These are phyloP conservation scores for Centaurea solstitialis DNA, from an alignment of 129 eudicot genomes.

Conservation along the genomic window DNA sequence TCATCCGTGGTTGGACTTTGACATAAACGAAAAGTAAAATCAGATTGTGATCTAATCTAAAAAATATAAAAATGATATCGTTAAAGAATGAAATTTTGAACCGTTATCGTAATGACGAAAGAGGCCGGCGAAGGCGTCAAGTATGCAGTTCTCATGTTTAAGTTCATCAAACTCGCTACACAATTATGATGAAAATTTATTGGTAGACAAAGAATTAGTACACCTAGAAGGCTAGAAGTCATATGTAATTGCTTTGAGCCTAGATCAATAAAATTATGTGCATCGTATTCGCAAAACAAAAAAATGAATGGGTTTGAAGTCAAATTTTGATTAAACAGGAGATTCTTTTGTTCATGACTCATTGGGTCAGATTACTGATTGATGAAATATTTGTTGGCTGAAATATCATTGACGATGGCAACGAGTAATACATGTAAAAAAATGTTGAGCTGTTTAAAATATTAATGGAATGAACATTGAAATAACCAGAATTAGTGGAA, in stretches of 20 bases:
- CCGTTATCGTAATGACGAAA: neutral
- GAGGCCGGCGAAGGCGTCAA: neutral
- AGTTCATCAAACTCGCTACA: neutral
- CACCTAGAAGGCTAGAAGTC: neutral
- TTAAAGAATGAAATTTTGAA: neutral
- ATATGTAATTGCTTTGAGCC: neutral
- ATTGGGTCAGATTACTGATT: no score
- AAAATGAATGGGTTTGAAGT: no score
- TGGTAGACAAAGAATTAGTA: neutral
- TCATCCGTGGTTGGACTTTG: neutral
- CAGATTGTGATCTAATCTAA: neutral
- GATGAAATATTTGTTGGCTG: no score
- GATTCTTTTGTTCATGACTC: no score
- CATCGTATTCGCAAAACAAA: no score
- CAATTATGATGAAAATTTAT: neutral
- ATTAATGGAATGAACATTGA: no score
- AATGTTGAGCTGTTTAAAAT: no score
- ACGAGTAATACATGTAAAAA: no score
- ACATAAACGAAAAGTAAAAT: neutral
- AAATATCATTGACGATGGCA: no score
- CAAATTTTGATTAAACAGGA: no score
- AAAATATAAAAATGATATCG: no score
- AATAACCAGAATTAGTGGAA: no score
- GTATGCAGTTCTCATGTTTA: neutral
- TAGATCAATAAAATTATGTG: neutral